phyloP scores from a whole-genome alignment of 345 rosid genomes.

The Syzygium oleosum region DNA sequence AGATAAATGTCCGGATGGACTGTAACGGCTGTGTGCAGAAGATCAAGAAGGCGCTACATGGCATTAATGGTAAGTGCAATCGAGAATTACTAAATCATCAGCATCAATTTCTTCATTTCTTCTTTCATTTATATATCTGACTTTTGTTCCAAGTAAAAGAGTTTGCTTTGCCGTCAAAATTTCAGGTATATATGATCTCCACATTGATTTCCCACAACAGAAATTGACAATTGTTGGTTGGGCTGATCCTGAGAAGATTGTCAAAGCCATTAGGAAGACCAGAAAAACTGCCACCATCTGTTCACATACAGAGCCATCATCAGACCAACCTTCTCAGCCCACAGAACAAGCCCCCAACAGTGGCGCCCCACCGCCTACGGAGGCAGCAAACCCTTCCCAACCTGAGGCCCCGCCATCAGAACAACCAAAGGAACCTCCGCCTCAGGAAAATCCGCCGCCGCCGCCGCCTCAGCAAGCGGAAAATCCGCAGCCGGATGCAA shows the following conservation, averaged over 20 bases:
- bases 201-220: constrained; percentile 53
- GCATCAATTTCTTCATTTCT: background rate
- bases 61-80: constrained; percentile 42
- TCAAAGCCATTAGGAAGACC: constrained; percentile 56
- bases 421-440: constrained; percentile 29
- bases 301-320: constrained; percentile 24
- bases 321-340: constrained; percentile 30
- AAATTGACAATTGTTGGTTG: constrained; percentile 59
- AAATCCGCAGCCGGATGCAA: background rate
- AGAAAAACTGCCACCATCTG: constrained; percentile 56
- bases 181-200: constrained; percentile 55
- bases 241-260: constrained; percentile 58
- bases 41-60: constrained; percentile 57
- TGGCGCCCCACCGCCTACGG: constrained; percentile 25
- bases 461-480: constrained; percentile 6
- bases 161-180: background rate
- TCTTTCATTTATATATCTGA: background rate
- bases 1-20: constrained; percentile 70
- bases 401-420: constrained; percentile 38
- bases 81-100: background rate
- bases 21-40: constrained; percentile 76
- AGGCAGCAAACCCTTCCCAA: constrained; percentile 24
- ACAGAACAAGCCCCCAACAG: constrained; percentile 29
- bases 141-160: background rate
- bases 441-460: constrained; percentile 20